These are phyloP conservation scores for Mortierella antarctica DNA, from an alignment of 192 early-diverging fungal genomes.

Conservation along the genomic window DNA sequence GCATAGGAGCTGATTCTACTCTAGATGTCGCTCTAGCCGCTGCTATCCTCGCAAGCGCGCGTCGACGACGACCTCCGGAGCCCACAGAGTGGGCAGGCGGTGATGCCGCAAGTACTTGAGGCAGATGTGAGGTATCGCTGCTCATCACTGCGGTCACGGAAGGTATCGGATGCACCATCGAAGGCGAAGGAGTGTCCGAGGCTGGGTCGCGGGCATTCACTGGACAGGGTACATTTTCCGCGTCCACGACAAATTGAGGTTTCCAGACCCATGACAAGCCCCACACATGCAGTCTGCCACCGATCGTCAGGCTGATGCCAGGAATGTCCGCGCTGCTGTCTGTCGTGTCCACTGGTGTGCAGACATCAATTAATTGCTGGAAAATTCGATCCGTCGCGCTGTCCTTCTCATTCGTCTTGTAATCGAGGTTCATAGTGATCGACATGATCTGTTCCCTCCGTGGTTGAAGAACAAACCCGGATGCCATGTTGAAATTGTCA, in stretches of 20 bases:
- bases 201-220: constrained; percentile 3
- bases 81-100: no score
- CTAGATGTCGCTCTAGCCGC: background rate
- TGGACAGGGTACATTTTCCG: constrained; percentile 27
- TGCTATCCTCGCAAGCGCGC: no score
- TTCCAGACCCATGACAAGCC: constrained; percentile 47
- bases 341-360: background rate
- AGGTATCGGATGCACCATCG: background rate
- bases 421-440: constrained; percentile 35
- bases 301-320: constrained; percentile 13
- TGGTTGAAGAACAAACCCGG: constrained; percentile 21
- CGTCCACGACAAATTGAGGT: constrained; percentile 21
- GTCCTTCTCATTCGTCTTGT: constrained; percentile 1
- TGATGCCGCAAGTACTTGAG: no score
- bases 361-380: constrained; percentile 12
- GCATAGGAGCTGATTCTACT: background rate
- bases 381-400: background rate
- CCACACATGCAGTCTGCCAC: constrained; percentile 29
- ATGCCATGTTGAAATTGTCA: constrained; percentile 11
- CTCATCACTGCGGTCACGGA: constrained; percentile 8
- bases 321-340: background rate
- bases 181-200: background rate
- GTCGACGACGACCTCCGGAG: no score
- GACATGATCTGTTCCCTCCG: constrained; percentile 8
- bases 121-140: background rate